phyloP scores from a whole-genome alignment of 768 basidiomycete species.

The Amanita subjunquillea region DNA sequence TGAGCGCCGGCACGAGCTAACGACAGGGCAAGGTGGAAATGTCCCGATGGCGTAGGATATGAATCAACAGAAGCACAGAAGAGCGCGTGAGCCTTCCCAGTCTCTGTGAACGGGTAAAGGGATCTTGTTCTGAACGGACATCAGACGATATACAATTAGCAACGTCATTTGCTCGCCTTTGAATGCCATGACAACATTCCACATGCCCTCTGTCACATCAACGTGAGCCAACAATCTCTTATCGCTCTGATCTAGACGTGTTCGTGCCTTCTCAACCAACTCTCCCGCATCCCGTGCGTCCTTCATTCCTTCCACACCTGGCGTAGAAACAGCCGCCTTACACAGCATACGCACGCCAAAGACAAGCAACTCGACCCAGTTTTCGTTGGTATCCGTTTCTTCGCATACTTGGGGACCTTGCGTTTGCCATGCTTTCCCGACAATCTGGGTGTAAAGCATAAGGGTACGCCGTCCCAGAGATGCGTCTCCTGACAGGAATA shows the following conservation, averaged over 20 bases:
- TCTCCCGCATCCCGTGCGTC: slow-evolving; percentile 54
- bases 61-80: slow-evolving; percentile 38
- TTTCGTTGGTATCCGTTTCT: slow-evolving; percentile 52
- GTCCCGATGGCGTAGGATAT: slow-evolving; percentile 43
- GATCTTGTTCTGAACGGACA: slow-evolving; percentile 46
- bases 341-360: slow-evolving; percentile 75
- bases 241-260: slow-evolving; percentile 38
- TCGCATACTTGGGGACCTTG: slow-evolving; percentile 25
- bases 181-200: slow-evolving; percentile 56
- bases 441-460: slow-evolving; percentile 73
- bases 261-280: slow-evolving; percentile 50
- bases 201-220: slow-evolving; percentile 63
- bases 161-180: slow-evolving; percentile 36
- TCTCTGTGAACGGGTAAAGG: slow-evolving; percentile 44
- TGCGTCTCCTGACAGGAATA: slow-evolving; percentile 50
- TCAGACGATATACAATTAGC: not conserved
- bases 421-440: slow-evolving; percentile 73
- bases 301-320: slow-evolving; percentile 32
- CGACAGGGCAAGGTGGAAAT: slow-evolving; percentile 78
- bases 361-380: slow-evolving; percentile 72
- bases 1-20: slow-evolving; percentile 52
- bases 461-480: slow-evolving; percentile 66
- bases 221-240: slow-evolving; percentile 49
- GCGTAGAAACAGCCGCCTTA: slow-evolving; percentile 21
- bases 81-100: slow-evolving; percentile 45